A percentile compares a stretch with the other conserved stretches of the same genome.
These are phyloP conservation scores for Diaporthe nobilis DNA, from an alignment of 2,329 filamentous ascomycete species.

Conservation along the genomic window DNA sequence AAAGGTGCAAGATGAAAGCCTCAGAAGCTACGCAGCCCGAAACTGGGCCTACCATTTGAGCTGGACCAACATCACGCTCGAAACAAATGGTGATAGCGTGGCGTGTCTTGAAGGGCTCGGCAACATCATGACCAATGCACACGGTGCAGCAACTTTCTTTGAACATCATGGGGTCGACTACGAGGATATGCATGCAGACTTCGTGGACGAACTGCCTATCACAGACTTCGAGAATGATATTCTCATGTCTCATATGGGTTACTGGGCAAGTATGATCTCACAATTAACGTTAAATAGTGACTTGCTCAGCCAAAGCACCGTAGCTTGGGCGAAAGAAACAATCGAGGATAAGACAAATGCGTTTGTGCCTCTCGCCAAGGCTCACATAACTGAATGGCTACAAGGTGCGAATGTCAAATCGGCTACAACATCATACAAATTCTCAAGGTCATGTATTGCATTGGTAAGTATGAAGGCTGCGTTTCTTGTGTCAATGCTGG, in stretches of 20 bases:
- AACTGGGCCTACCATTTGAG: background rate
- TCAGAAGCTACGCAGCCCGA: slow-evolving; percentile 5
- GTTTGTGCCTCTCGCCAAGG: background rate
- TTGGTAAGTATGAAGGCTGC: background rate
- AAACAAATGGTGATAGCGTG: background rate
- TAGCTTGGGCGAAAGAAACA: background rate
- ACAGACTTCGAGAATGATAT: background rate
- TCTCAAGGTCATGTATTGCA: background rate
- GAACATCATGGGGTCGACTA: slow-evolving; percentile 4
- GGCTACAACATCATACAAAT: background rate
- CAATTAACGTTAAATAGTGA: background rate
- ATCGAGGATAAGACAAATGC: background rate
- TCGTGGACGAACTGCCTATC: background rate
- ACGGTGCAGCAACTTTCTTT: background rate
- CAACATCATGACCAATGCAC: slow-evolving; percentile 2
- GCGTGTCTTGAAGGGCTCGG: slow-evolving; percentile 10
- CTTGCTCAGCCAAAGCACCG: background rate
- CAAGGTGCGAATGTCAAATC: background rate
- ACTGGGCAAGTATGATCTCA: background rate
- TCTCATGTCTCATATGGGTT: background rate
- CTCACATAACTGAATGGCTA: background rate
- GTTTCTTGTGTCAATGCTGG: background rate
- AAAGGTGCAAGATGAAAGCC: slow-evolving; percentile 1
- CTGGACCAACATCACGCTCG: background rate
- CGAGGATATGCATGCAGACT: background rate